phyloP scores from a whole-genome alignment of 2,329 filamentous ascomycete genomes.

The Aspergillus glaucus region DNA sequence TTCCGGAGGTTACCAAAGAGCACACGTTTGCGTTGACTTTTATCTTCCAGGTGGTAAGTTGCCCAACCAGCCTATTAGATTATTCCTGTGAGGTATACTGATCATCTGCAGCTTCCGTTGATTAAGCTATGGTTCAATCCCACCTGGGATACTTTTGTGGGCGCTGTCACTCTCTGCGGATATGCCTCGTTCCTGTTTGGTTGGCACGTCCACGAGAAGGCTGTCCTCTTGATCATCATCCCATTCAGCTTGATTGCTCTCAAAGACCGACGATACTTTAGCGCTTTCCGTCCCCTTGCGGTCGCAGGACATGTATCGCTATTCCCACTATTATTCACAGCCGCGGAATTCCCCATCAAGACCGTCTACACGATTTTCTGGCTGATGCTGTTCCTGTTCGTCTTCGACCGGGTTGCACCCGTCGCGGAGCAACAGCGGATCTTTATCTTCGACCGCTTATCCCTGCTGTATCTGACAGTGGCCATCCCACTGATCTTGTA shows the following conservation, averaged over 20 bases:
- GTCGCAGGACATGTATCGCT: conserved; percentile 93
- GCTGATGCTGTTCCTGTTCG: conserved; percentile 77
- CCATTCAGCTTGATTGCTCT: conserved; percentile 91
- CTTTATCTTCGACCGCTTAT: conserved; percentile 87
- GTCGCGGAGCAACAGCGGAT: conserved; percentile 72
- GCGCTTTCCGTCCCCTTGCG: conserved; percentile 83
- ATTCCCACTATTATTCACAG: conserved; percentile 88
- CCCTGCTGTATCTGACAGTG: conserved; percentile 79
- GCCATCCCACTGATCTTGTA: conserved; percentile 87
- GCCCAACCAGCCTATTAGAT: neutral
- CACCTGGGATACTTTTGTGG: conserved; percentile 83
- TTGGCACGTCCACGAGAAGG: conserved; percentile 98
- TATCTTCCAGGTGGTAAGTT: conserved; percentile 63
- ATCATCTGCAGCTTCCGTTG: conserved; percentile 54
- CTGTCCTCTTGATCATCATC: conserved; percentile 86
- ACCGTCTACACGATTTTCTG: conserved; percentile 87
- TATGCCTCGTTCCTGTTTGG: conserved; percentile 97
- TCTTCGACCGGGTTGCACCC: conserved; percentile 81
- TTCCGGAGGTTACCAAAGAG: conserved; percentile 76
- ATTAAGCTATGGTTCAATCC: conserved; percentile 74
- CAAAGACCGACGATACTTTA: conserved; percentile 80
- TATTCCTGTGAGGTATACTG: neutral
- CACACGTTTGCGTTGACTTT: conserved; percentile 78
- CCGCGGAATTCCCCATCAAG: conserved; percentile 89
- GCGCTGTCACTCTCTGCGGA: conserved; percentile 82